These are phyloP conservation scores for Aspergillus brasiliensis DNA, from an alignment of 2,329 filamentous ascomycete genomes.

Conservation along the genomic window DNA sequence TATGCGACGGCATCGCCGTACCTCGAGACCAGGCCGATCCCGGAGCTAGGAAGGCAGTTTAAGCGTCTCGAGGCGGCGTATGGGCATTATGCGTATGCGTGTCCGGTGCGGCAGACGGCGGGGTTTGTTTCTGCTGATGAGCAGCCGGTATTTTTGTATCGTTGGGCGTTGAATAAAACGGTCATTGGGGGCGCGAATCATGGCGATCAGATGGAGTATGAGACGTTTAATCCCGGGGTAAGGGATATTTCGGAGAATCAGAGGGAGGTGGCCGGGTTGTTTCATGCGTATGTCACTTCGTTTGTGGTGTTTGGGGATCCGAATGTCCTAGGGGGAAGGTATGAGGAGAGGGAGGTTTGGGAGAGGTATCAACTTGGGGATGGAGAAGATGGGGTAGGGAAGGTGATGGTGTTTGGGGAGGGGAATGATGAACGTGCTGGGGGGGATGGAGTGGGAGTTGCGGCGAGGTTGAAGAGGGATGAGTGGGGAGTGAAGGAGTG, in stretches of 20 bases:
- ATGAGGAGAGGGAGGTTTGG: conserved; percentile 40
- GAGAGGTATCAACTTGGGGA: conserved; percentile 30
- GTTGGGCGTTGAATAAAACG: conserved; percentile 55
- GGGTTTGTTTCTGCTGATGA: conserved; percentile 38
- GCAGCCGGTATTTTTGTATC: conserved; percentile 53
- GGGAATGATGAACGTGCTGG: conserved; percentile 54
- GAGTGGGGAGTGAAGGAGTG: conserved; percentile 49
- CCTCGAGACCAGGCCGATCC: conserved; percentile 36
- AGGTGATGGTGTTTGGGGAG: conserved; percentile 50
- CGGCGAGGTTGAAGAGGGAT: conserved; percentile 46
- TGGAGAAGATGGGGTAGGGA: conserved; percentile 22
- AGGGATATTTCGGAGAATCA: conserved; percentile 42
- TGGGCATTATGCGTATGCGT: conserved; percentile 54
- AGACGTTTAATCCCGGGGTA: conserved; percentile 44
- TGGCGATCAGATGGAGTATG: conserved; percentile 53
- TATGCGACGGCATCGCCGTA: conserved; percentile 32
- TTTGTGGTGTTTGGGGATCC: conserved; percentile 53
- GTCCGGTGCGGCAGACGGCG: conserved; percentile 52
- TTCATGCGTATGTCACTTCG: conserved; percentile 54
- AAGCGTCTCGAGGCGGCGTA: conserved; percentile 55
- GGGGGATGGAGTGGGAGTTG: conserved; percentile 37
- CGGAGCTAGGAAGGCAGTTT: conserved; percentile 42
- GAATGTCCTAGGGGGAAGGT: conserved; percentile 37
- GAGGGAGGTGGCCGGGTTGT: conserved; percentile 43
- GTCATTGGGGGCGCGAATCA: conserved; percentile 51